Evolutionary conservation across 139 green algal species (phyloP), one percentile per base, ranked within the genome.

Genomic region (Zygnema circumcarinatum): DNA sequence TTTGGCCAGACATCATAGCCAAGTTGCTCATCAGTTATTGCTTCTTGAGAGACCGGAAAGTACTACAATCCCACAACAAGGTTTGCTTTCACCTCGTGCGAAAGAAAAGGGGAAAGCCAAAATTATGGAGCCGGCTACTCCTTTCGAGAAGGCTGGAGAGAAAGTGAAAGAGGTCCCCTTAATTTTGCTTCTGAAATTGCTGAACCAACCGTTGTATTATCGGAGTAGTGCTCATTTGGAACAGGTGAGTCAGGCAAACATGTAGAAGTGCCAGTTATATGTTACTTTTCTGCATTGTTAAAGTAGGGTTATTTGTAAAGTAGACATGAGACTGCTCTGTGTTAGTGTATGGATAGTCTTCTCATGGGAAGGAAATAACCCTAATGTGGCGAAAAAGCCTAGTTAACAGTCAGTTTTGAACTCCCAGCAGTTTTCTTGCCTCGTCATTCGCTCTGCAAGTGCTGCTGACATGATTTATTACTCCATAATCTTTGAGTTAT

Each of bases 151-250:
- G 11, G 3, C 69, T 78, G 69, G 35, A 16, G 76, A 2, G 76
- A 36, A 74, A 31, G 25, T 53, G 62, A 36, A 21, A 2, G 68
- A 89, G 0, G 74, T 38, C 2, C 87, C 90, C 2, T 22, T 98
- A 31, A 92, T 95, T 81, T 90, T 98, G 80, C 91, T 98, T 78
- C 88, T 98, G 42, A 69, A 75, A 11, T 53, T 95, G 83, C 89
- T 96, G 67, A 78, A 62, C 2, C 81, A 83, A 68, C 87, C 94
- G 0, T 36, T 94, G 53, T 95, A 92, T 82, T 47, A 54, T n/a
- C 81, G 69, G 1, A 87, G 42, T 41, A 79, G 29, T 31, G 38
- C 82, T 33, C 87, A 90, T 33, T 36, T 91, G 73, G 87, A 91
- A 56, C 87, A 91, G 84, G 84, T 89, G 29, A 81, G 47, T 86